Base-by-base conservation (phyloP, 768 basidiomycete genomes). In the Vararia minispora region DNA sequence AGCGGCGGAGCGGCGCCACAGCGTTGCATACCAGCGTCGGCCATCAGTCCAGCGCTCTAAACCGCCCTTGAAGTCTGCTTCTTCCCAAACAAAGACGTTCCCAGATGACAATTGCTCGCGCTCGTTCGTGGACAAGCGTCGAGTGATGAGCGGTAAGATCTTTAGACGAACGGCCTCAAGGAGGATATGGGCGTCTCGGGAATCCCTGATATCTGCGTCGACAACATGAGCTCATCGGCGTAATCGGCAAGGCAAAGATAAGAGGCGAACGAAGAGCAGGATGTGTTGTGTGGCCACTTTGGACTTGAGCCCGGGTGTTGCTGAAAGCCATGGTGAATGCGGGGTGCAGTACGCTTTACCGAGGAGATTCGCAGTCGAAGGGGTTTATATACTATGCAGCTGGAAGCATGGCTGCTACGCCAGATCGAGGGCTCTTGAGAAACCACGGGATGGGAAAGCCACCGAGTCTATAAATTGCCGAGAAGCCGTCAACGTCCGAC, bases 21-120 rank as follows among this genome's bases (percentile, higher is more conserved):
- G 32, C 16, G 13, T 20, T 17, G 40, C 62, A 33, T 55, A 76
- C 84, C 84, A 87, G 60, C 84, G 64, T 45, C 81, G 65, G 11
- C 84, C 84, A 52, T 87, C 84, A 13, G 84, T 87, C 84, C 84
- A 86, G 18, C 84, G 69, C 41, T 85, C 62, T 26, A 83, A 60
- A 13, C 58, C 59, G 8, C 59, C 59, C 42, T 83, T 83, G 36
- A 71, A 66, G 46, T 80, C 82, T 3, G 81, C 79, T 55, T 87
- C 84, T 49, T 87, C 83, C 84, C 84, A 87, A 27, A 87, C 84
- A 49, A 84, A 87, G 28, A 87, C 71, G 43, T 85, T 80, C 2
- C 84, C 84, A 35, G 81, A 80, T 27, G 54, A 54, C 4, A 87
- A 63, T 28, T 77, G 72, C 24, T 82, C 81, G 30, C 83, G 65